These are phyloP conservation scores for Ilyonectria sp. DNA, from an alignment of 2,329 filamentous ascomycete species.

Conservation along the genomic window DNA sequence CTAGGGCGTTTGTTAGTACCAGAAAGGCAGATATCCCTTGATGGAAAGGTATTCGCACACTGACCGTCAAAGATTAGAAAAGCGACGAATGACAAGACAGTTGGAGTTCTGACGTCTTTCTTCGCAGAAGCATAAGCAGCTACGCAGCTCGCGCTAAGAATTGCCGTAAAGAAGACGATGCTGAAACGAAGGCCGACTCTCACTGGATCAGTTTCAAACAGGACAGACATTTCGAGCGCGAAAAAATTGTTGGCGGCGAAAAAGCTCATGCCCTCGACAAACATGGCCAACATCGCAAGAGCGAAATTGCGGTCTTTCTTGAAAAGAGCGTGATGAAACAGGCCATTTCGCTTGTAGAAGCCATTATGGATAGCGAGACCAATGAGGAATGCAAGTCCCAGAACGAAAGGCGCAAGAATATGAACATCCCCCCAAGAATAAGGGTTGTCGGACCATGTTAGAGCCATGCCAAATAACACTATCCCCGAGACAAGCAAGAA, in stretches of 20 bases:
- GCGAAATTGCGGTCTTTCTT: slow-evolving; percentile 52
- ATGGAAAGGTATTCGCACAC: no score
- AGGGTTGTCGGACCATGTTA: slow-evolving; percentile 57
- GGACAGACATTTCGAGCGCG: slow-evolving; percentile 30
- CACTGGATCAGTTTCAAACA: slow-evolving; percentile 36
- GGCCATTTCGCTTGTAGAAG: slow-evolving; percentile 52
- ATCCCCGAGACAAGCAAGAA: slow-evolving; percentile 50
- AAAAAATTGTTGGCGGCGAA: slow-evolving; percentile 59
- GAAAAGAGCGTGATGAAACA: slow-evolving; percentile 59
- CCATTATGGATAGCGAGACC: slow-evolving; percentile 10
- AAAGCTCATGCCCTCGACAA: slow-evolving; percentile 55
- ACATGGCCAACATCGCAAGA: slow-evolving; percentile 53
- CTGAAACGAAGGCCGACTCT: slow-evolving; percentile 41
- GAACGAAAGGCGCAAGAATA: slow-evolving; percentile 52
- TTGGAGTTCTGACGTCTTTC: no score
- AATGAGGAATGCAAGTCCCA: slow-evolving; percentile 47
- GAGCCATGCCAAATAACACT: slow-evolving; percentile 55
- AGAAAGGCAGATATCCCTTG: no score
- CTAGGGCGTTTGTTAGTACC: no score
- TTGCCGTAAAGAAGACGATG: slow-evolving; percentile 49
- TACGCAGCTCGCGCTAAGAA: background rate
- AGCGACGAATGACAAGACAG: no score
- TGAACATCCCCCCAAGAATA: slow-evolving; percentile 55
- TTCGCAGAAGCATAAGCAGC: no score
- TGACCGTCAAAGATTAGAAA: no score